Percentiles rank a stretch among this genome's conserved stretches.
These are phyloP conservation scores for Taphrina confusa DNA, from an alignment of 1,139 yeast genomes.

Conservation along the genomic window DNA sequence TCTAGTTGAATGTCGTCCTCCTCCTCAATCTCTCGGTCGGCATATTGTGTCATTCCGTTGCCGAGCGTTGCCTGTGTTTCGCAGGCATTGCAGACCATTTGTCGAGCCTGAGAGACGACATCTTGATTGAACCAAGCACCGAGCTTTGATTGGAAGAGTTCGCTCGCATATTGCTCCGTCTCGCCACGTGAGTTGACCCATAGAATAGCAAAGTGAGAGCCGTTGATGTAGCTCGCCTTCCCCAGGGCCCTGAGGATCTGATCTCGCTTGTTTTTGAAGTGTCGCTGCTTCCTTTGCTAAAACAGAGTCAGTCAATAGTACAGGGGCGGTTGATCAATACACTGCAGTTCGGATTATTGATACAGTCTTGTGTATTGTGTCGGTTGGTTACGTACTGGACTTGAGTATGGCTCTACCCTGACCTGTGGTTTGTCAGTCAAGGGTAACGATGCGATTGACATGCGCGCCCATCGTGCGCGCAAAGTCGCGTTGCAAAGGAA, in stretches of 20 bases:
- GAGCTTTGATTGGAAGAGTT: constrained; percentile 33
- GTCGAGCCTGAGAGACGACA: constrained; percentile 32
- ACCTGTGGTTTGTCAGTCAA: constrained; percentile 1
- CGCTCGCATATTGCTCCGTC: constrained; percentile 32
- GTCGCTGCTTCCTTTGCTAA: constrained; percentile 32
- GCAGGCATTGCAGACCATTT: constrained; percentile 17
- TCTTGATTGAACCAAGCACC: constrained; percentile 32
- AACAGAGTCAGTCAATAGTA: constrained; percentile 15
- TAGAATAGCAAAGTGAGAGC: constrained; percentile 36
- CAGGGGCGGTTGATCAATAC: neutral
- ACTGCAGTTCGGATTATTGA: neutral
- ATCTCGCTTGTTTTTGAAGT: constrained; percentile 35
- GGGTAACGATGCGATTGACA: neutral
- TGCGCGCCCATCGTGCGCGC: neutral
- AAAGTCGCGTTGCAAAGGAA: neutral
- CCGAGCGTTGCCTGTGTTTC: constrained; percentile 9
- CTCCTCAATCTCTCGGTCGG: constrained; percentile 7
- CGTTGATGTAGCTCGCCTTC: constrained; percentile 34
- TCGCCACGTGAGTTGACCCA: constrained; percentile 35
- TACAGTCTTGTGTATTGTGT: neutral
- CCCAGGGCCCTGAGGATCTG: constrained; percentile 33
- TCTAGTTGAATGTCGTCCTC: constrained; percentile 12
- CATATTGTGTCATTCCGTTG: neutral
- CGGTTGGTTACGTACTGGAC: neutral
- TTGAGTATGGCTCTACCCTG: constrained; percentile 19